Evolutionary conservation across 495 filamentous ascomycete species (phyloP), one percentile per base, ranked within the genome.

Genomic region (Halenospora varia): DNA sequence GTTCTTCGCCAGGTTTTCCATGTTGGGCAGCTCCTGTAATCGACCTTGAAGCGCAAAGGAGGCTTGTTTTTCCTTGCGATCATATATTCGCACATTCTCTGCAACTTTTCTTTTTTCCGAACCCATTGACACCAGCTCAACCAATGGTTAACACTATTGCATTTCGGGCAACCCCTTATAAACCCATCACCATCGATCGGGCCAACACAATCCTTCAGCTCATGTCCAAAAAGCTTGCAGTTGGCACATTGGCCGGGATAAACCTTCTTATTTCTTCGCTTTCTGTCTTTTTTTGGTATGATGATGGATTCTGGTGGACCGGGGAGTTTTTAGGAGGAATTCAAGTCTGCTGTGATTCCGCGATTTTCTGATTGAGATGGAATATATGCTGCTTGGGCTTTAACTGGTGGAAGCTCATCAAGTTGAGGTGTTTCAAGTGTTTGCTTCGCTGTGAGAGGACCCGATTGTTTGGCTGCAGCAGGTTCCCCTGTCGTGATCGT

Each of bases 211-310:
- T 52, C 22, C 47, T 45, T 25, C 15, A 44, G 2, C 51, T 29
- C 57, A 23, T 55, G 55, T 26, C 57, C 53, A 29, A 35, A 35
- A 6, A 35, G 4, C 29, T 6, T 35, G 29, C 29, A 35, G 29
- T 35, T 35, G 6, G 6, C 29, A 35, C 13, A 35, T 4, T 35
- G 29, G 13, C 29, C 29, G n/a, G n/a, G n/a, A n/a, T n/a, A n/a
- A n/a, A n/a, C n/a, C n/a, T n/a, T n/a, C n/a, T n/a, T n/a, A n/a
- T n/a, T n/a, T n/a, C n/a, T n/a, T n/a, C n/a, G n/a, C n/a, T n/a
- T n/a, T n/a, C n/a, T n/a, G n/a, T n/a, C n/a, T n/a, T n/a, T n/a
- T n/a, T n/a, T n/a, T n/a, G n/a, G n/a, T n/a, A n/a, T n/a, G n/a
- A n/a, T n/a, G n/a, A n/a, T n/a, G n/a, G n/a, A n/a, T n/a, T n/a